A percentile compares a stretch with the other conserved stretches of the same genome.
Conservation (phyloP, 192 early-diverging fungal species). For the Geranomyces michiganensis region DNA sequence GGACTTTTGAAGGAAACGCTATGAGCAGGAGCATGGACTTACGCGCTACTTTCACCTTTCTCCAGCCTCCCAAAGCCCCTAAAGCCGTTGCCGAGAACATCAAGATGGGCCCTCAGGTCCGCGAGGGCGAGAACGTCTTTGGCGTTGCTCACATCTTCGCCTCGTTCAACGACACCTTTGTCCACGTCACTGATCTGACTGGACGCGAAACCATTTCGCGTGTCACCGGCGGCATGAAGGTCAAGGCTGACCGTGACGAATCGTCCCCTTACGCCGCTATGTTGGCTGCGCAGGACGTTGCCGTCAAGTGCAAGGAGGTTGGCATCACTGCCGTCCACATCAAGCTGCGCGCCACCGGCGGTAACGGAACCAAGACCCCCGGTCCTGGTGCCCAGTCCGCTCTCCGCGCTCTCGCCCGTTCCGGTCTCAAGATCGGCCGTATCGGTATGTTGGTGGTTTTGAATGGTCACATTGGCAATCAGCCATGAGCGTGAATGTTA, state of each 20-base stretch:
- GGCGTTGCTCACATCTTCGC: constrained; percentile 99
- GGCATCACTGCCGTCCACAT: constrained; percentile 99
- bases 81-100: constrained; percentile 85
- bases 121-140: constrained; percentile 97
- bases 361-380: constrained; percentile 97
- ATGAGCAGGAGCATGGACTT: no score
- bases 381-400: constrained; percentile 97
- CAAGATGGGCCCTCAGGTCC: constrained; percentile 95
- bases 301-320: constrained; percentile 97
- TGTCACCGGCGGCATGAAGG: constrained; percentile 99
- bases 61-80: constrained; percentile 63
- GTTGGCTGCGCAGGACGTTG: constrained; percentile 99
- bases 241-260: constrained; percentile 99
- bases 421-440: constrained; percentile 98
- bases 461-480: no score
- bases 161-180: constrained; percentile 99
- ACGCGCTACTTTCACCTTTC: background rate
- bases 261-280: constrained; percentile 99
- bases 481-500: no score
- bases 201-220: constrained; percentile 99
- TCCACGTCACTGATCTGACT: constrained; percentile 99
- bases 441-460: constrained; percentile 88
- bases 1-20: no score
- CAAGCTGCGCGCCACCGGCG: constrained; percentile 99
- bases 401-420: constrained; percentile 97